Evolutionary conservation across 768 basidiomycete species (phyloP), one percentile per base, ranked within the genome.

Genomic region (Xanthoconium purpureum): DNA sequence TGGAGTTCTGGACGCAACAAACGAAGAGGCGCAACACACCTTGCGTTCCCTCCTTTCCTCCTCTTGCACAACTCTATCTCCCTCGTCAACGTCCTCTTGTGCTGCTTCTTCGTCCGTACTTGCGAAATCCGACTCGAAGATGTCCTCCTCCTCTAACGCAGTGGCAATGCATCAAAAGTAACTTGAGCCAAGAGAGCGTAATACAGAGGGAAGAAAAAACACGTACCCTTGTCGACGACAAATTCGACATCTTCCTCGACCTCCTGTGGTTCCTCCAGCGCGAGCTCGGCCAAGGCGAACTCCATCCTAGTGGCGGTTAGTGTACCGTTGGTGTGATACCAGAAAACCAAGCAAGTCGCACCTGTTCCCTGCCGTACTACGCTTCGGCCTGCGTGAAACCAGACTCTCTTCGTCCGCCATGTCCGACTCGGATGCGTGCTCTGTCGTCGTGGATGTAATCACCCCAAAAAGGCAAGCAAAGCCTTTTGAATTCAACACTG

Each of bases 91-190:
- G 12, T 79, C 81, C 28, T 80, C 79, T n/a, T 80, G 78, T 2
- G 71, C 77, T 37, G 68, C 74, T 54, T 80, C 82, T 43, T 90
- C 90, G 55, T 93, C 91, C 0, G 91, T 93, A 60, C 87, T 89
- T 59, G 84, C 88, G 64, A 94, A 94, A 68, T 94, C 91, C 11
- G 88, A 89, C 60, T 80, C 90, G 56, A 91, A 90, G 9, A 87
- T 68, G 64, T 93, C 91, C 61, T 89, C 84, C 68, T 94, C 91
- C 50, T 89, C 91, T 91, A 51, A 52, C 4, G 49, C 15, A 37
- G 14, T 18, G 28, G n/a, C 8, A 45, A 50, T 35, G 17, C 18
- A 6, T 5, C 50, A 18, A 42, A 14, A 7, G 39, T 6, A 18
- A 28, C 15, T 24, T 43, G 2, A 43, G 45, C 12, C 9, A 47